A percentile compares a stretch with the other conserved stretches of the same genome.
Evolutionary conservation across 2,329 filamentous ascomycete species (phyloP).

Genomic region (Trichophyton mentagrophytes): DNA sequence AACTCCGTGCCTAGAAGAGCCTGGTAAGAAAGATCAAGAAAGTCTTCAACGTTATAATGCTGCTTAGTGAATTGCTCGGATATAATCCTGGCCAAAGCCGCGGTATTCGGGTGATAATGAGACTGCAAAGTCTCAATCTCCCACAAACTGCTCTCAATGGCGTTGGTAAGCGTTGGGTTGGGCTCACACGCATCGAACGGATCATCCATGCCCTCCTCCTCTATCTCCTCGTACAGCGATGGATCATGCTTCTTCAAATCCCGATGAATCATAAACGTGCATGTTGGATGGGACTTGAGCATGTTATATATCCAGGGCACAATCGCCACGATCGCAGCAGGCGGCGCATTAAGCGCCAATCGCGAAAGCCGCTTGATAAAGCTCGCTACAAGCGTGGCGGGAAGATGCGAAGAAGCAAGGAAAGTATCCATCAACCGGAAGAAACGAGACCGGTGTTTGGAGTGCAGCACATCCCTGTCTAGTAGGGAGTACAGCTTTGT

Average conservation of each 20-base stretch:
- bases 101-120: conserved; percentile 95
- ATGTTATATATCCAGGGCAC: conserved; percentile 94
- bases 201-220: conserved; percentile 54
- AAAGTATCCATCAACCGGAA: conserved; percentile 88
- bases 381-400: conserved; percentile 77
- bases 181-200: conserved; percentile 62
- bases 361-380: conserved; percentile 90
- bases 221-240: conserved; percentile 35
- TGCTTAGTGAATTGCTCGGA: conserved; percentile 96
- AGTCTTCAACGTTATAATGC: conserved; percentile 90
- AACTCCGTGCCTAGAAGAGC: conserved; percentile 70
- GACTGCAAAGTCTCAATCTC: conserved; percentile 81
- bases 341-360: conserved; percentile 74
- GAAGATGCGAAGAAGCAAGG: conserved; percentile 80
- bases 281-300: conserved; percentile 75
- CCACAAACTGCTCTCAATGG: conserved; percentile 90
- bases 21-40: conserved; percentile 81
- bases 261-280: conserved; percentile 93
- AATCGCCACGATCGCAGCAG: conserved; percentile 74
- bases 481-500: conserved; percentile 85
- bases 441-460: conserved; percentile 84
- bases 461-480: conserved; percentile 75
- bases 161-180: conserved; percentile 73
- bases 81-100: conserved; percentile 83
- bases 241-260: conserved; percentile 24